A percentile compares a stretch with the other conserved stretches of the same genome.
Conservation (phyloP, 163 green algal species). For the Scenedesmus sp. region DNA sequence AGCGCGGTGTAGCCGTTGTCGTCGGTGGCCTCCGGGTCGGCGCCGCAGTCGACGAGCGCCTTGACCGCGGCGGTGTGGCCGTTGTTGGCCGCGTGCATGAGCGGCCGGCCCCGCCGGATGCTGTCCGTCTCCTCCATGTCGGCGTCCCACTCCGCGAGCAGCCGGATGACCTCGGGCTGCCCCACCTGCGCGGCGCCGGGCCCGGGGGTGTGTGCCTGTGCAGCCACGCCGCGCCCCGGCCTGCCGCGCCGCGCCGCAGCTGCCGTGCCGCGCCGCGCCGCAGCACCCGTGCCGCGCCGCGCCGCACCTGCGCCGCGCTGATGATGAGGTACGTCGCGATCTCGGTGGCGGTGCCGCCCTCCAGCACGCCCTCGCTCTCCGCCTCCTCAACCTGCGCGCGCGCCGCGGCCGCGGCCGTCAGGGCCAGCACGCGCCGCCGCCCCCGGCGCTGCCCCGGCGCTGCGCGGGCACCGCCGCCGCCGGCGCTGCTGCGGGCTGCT, state of each 20-base stretch:
- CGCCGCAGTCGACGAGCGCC: constrained; percentile 46
- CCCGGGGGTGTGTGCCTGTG: no score
- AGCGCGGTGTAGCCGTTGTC: constrained; percentile 53
- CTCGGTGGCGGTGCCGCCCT: constrained; percentile 44
- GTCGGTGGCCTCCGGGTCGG: constrained; percentile 46
- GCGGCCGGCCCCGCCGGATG: constrained; percentile 40
- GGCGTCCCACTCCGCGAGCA: constrained; percentile 49
- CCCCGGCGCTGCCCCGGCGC: neutral
- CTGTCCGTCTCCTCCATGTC: constrained; percentile 49
- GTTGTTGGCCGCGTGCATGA: constrained; percentile 61
- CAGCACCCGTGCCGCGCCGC: no score
- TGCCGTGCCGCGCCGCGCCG: no score
- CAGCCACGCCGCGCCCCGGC: no score
- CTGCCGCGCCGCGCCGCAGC: no score
- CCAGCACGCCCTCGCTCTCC: constrained; percentile 33
- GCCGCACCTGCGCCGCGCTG: constrained; percentile 43
- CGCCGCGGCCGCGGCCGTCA: neutral
- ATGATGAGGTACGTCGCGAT: constrained; percentile 48
- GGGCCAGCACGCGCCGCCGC: neutral
- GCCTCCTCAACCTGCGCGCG: constrained; percentile 37
- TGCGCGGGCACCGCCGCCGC: neutral
- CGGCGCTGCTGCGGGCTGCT: neutral
- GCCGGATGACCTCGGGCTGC: constrained; percentile 42
- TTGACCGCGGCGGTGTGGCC: constrained; percentile 49
- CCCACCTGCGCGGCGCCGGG: constrained; percentile 22